Conservation (phyloP, 106 monocot species). For the Dendrobium nobile region DNA sequence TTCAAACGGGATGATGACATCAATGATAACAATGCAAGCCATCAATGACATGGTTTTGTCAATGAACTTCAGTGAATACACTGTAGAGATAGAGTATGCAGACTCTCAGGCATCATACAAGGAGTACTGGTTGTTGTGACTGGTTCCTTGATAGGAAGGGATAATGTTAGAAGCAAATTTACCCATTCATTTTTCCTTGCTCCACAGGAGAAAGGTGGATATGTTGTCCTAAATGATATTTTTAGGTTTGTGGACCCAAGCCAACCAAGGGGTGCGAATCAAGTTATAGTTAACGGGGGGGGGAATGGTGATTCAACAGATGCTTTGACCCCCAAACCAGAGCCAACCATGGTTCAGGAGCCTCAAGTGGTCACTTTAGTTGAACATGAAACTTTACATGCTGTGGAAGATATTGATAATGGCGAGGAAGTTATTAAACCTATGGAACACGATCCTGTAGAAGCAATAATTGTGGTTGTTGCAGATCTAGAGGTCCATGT, state of each 20-base stretch:
- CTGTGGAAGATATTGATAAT: conserved; percentile 9
- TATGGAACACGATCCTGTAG: conserved; percentile 16
- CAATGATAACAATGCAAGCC: conserved; percentile 49
- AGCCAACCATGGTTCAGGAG: conserved; percentile 12
- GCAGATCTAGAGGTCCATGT: conserved; percentile 7
- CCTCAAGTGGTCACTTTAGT: background rate
- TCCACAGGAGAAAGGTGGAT: conserved; percentile 61
- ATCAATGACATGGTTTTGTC: conserved; percentile 45
- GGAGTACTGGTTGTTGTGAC: conserved; percentile 48
- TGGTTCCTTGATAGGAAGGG: conserved; percentile 39
- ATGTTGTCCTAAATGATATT: conserved; percentile 70
- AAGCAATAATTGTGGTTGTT: conserved; percentile 8
- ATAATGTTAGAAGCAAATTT: conserved; percentile 38
- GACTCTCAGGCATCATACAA: conserved; percentile 49
- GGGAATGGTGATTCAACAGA: conserved; percentile 14
- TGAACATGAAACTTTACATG: conserved; percentile 3
- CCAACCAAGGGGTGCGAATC: conserved; percentile 22
- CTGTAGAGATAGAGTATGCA: conserved; percentile 33
- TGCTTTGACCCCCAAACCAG: conserved; percentile 15
- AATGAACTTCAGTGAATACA: conserved; percentile 33
- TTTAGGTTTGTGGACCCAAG: conserved; percentile 37
- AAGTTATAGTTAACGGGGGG: conserved; percentile 12
- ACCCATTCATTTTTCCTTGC: conserved; percentile 80
- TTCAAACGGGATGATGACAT: conserved; percentile 39
- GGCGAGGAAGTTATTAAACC: conserved; percentile 5